Percentiles rank a stretch among this genome's conserved stretches.
Conservation (phyloP, 768 basidiomycete genomes). For the Suillus subalutaceus region DNA sequence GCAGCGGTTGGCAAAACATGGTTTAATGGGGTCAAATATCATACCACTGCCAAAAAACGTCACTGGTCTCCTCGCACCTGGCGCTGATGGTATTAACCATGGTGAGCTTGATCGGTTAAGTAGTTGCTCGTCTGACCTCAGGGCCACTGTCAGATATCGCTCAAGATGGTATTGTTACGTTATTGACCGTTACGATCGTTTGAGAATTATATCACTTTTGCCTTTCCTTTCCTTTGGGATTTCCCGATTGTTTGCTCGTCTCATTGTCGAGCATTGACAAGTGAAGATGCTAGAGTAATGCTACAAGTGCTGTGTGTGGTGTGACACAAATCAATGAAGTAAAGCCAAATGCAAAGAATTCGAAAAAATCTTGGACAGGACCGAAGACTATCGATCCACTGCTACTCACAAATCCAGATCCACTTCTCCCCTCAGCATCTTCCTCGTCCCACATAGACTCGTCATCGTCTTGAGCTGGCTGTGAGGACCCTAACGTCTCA, state of each 20-base stretch:
- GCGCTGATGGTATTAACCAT: constrained; percentile 54
- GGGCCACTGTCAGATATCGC: constrained; percentile 49
- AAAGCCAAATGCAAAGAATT: constrained; percentile 25
- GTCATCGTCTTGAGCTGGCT: constrained; percentile 19
- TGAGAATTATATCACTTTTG: constrained; percentile 17
- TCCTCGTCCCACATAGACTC: constrained; percentile 26
- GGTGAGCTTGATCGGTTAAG: constrained; percentile 34
- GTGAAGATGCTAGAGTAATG: constrained; percentile 18
- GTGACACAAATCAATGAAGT: constrained; percentile 15
- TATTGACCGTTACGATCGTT: constrained; percentile 55
- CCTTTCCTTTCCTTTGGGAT: background rate
- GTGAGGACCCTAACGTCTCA: constrained; percentile 25
- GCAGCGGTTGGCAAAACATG: constrained; percentile 40
- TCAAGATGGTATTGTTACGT: constrained; percentile 56
- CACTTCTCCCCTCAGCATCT: constrained; percentile 26
- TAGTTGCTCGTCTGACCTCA: constrained; percentile 3
- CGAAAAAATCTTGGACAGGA: constrained; percentile 11
- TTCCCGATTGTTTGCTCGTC: background rate
- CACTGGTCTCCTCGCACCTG: constrained; percentile 56
- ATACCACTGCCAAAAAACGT: constrained; percentile 47
- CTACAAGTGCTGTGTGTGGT: constrained; percentile 21
- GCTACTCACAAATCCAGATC: constrained; percentile 23
- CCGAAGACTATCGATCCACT: background rate
- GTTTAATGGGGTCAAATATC: constrained; percentile 50
- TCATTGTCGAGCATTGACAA: constrained; percentile 7